A percentile compares a stretch with the other conserved stretches of the same genome.
Evolutionary conservation across 352 stramenopile genomes (phyloP).

Genomic region (Pythium brachiatum): DNA sequence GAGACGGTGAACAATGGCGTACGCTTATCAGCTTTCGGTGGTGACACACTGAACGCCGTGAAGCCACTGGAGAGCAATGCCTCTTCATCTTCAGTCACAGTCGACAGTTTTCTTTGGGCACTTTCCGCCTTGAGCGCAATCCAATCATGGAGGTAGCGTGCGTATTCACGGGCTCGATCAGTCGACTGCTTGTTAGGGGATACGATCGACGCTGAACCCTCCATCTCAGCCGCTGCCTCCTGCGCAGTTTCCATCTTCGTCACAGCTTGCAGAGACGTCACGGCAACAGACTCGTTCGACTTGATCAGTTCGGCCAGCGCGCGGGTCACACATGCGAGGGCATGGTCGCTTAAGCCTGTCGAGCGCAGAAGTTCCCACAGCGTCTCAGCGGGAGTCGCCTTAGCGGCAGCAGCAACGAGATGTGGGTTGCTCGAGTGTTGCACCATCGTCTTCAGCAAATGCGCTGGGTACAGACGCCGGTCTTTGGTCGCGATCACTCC

Average conservation of each 20-base stretch:
- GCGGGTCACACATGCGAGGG: conserved; percentile 10
- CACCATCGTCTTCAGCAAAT: conserved; percentile 64
- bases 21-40: neutral
- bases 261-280: conserved; percentile 10
- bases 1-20: neutral
- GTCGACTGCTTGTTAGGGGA: neutral
- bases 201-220: neutral
- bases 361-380: conserved; percentile 59
- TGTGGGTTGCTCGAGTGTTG: conserved; percentile 36
- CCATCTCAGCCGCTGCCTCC: conserved; percentile 4
- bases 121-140: neutral
- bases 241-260: conserved; percentile 4
- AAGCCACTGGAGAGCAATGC: conserved; percentile 19
- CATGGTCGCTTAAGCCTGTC: conserved; percentile 44
- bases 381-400: conserved; percentile 50
- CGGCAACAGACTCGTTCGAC: conserved; percentile 44
- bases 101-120: neutral
- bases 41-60: conserved; percentile 11
- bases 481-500: conserved; percentile 80
- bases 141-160: neutral
- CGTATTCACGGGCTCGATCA: neutral
- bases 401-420: conserved; percentile 49
- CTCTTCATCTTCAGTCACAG: conserved; percentile 5
- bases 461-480: conserved; percentile 57
- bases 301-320: conserved; percentile 30